These are phyloP conservation scores for Candida vaughaniae DNA, from an alignment of 805 yeast genomes.

Conservation along the genomic window DNA sequence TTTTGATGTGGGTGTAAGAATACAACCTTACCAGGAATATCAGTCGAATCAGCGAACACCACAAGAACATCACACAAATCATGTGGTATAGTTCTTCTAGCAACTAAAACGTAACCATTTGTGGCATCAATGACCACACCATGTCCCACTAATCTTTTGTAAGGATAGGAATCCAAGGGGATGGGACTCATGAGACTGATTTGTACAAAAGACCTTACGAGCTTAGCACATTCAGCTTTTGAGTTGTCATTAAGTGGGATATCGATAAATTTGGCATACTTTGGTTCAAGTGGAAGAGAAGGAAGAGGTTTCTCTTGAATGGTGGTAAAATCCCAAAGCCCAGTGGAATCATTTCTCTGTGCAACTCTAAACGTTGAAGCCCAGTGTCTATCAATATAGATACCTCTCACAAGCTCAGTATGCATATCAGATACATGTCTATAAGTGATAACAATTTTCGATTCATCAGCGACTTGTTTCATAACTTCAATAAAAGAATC, in stretches of 20 bases:
- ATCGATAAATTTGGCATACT: constrained; percentile 67
- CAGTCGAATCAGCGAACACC: constrained; percentile 81
- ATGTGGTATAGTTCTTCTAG: constrained; percentile 79
- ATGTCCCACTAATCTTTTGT: constrained; percentile 58
- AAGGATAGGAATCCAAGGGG: constrained; percentile 73
- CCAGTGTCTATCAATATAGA: constrained; percentile 87
- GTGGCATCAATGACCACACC: constrained; percentile 83
- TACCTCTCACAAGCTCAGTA: constrained; percentile 62
- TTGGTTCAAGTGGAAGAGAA: constrained; percentile 51
- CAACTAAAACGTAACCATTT: constrained; percentile 75
- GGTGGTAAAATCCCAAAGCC: constrained; percentile 54
- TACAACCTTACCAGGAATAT: constrained; percentile 75
- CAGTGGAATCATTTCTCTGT: constrained; percentile 53
- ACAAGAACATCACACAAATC: constrained; percentile 73
- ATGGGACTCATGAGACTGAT: constrained; percentile 65
- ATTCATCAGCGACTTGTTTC: constrained; percentile 72
- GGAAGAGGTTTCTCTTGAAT: constrained; percentile 63
- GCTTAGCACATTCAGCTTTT: constrained; percentile 47
- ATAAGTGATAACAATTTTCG: constrained; percentile 66
- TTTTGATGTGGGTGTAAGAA: constrained; percentile 87
- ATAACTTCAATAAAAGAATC: constrained; percentile 77
- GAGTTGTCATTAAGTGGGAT: constrained; percentile 54
- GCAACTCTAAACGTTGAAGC: constrained; percentile 67
- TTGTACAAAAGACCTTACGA: constrained; percentile 69
- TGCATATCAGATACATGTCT: constrained; percentile 82